phyloP scores from a whole-genome alignment of 176 grass and related monocot genomes.

The Miscanthus lutarioriparius region DNA sequence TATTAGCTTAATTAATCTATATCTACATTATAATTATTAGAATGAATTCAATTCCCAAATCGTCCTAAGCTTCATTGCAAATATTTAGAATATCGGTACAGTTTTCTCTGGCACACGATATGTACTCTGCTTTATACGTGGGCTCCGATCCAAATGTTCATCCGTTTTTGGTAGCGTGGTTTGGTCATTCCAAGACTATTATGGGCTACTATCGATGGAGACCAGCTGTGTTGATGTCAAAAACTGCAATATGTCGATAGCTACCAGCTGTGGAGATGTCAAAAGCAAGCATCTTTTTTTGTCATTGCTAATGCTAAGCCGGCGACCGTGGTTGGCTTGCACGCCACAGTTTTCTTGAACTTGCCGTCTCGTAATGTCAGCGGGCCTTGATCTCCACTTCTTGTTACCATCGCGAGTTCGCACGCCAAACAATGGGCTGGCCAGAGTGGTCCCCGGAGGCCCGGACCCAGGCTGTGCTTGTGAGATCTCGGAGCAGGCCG shows the following conservation, averaged over 20 bases:
- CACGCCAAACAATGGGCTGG: constrained; percentile 1
- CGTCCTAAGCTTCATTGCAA: not conserved
- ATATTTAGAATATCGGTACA: not conserved
- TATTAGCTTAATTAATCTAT: too few relatives aligned
- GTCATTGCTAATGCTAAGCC: not conserved
- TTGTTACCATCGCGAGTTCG: not conserved
- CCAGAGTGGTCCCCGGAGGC: not conserved
- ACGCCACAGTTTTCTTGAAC: not conserved
- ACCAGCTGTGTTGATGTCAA: not conserved
- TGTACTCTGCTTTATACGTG: not conserved
- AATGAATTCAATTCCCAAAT: too few relatives aligned
- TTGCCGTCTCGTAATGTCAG: not conserved
- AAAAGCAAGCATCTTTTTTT: not conserved
- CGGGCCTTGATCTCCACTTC: not conserved
- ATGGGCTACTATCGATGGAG: not conserved
- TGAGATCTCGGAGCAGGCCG: not conserved
- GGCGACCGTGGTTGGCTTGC: not conserved
- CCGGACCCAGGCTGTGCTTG: not conserved
- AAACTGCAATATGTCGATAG: not conserved
- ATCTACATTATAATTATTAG: too few relatives aligned
- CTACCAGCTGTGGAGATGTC: not conserved
- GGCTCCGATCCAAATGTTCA: not conserved
- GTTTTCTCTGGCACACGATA: not conserved
- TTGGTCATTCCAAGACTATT: not conserved
- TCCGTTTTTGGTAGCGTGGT: not conserved